Base-by-base conservation (phyloP, 192 early-diverging fungal genomes). In the Pilaira anomala region DNA sequence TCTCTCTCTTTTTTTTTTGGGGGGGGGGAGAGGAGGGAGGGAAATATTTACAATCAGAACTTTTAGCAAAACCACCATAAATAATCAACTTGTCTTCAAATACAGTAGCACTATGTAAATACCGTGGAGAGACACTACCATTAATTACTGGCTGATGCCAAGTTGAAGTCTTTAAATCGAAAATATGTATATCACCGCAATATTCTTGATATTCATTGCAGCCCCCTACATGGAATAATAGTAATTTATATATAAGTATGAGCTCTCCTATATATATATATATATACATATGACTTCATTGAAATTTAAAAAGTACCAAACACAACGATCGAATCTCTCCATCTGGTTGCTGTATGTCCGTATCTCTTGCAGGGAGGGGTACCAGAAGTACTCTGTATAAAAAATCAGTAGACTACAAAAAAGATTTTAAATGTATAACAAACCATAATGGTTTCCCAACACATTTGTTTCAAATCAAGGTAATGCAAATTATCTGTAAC, bases 81-180 rank as follows among this genome's bases (percentile, higher is more conserved):
- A 87, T 71, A 51, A 80, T 83, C 57, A 87, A 67, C 64, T 80
- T 86, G 58, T 83, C 77, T 19, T 83, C 72, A 66, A 83, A 82
- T 12, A 85, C 74, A 1, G 77, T 79, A 11, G 86, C 83, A 9
- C 79, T 78, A 42, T 87, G 86, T 11, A 80, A 58, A 30, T 79
- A 80, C 11, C 85, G 69, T 22, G 78, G 71, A 24, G 65, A 62
- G 2, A 85, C 68, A 42, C 68, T 68, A 16, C 82, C 84, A 29
- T 59, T 57, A 41, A 83, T 74, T 50, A 77, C 73, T 16, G 85
- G 86, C 6, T 74, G 65, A 41, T 65, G 70, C 86, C 86, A 87
- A 0, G 73, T 80, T 25, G 62, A 50, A 13, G 68, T 83, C 25
- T 74, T 58, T 14, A 86, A 41, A 44, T 86, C 74, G 44, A 87